phyloP scores from a whole-genome alignment of 176 grass and related monocot species.

The Canna indica region DNA sequence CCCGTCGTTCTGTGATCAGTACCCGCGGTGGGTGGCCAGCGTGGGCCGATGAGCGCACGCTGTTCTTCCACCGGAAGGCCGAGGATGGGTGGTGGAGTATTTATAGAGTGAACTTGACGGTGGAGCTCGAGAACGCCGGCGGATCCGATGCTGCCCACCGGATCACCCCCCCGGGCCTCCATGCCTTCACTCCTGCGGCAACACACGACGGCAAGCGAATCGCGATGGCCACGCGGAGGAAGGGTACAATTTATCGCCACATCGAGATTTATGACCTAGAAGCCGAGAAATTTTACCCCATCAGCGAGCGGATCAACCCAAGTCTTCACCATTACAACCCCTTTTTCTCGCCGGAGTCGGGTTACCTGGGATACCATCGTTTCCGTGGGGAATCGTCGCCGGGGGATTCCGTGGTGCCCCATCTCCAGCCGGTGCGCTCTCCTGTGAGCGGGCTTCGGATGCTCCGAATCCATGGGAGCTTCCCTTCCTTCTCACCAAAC shows the following conservation, averaged over 20 bases:
- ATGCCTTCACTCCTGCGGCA: slow-evolving; percentile 76
- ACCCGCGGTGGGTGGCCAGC: slow-evolving; percentile 56
- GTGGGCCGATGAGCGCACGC: slow-evolving; percentile 47
- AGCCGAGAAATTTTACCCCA: slow-evolving; percentile 31
- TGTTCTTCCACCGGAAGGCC: slow-evolving; percentile 74
- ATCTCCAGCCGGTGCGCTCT: slow-evolving; percentile 53
- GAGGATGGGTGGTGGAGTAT: slow-evolving; percentile 97
- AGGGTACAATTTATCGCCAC: slow-evolving; percentile 44
- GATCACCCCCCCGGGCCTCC: slow-evolving; percentile 62
- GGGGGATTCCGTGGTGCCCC: slow-evolving; percentile 38
- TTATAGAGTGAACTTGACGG: slow-evolving; percentile 42
- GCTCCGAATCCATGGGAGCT: slow-evolving; percentile 63
- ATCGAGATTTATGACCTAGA: slow-evolving; percentile 83
- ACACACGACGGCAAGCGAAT: slow-evolving; percentile 32
- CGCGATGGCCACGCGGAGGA: slow-evolving; percentile 59
- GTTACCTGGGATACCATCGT: slow-evolving; percentile 64
- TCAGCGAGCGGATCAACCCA: slow-evolving; percentile 53
- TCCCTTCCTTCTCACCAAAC: slow-evolving; percentile 77
- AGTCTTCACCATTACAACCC: slow-evolving; percentile 85
- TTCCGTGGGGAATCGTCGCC: slow-evolving; percentile 50
- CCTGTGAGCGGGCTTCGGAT: slow-evolving; percentile 43
- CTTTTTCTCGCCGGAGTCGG: slow-evolving; percentile 56
- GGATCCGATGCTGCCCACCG: slow-evolving; percentile 19
- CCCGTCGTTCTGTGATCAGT: slow-evolving; percentile 31
- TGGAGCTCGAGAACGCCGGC: slow-evolving; percentile 27